phyloP scores from a whole-genome alignment of 2,329 filamentous ascomycete species.

The Talaromyces amestolkiae region DNA sequence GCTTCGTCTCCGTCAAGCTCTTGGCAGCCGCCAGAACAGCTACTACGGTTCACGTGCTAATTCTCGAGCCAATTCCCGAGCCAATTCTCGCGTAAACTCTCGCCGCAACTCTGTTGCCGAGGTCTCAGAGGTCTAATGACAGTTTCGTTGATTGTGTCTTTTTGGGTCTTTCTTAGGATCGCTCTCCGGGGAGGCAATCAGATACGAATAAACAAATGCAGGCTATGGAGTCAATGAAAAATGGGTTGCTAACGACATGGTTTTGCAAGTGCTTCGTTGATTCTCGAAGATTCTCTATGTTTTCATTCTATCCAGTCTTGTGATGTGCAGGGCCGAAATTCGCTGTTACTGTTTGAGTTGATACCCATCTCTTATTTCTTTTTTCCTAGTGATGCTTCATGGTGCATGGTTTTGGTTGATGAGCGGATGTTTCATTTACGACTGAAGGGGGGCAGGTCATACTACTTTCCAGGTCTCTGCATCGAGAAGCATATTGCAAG shows the following conservation, averaged over 20 bases:
- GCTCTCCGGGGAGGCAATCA: background rate
- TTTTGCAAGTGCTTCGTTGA: background rate
- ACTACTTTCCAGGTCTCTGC: background rate
- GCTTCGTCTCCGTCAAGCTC: conserved; percentile 35
- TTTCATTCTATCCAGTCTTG: background rate
- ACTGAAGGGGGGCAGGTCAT: background rate
- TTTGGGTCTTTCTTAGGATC: no score
- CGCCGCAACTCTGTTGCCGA: conserved; percentile 10
- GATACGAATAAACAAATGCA: background rate
- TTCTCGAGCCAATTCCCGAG: conserved; percentile 31
- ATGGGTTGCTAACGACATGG: background rate
- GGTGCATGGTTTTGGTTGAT: background rate
- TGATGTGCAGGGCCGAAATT: background rate
- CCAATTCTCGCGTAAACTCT: conserved; percentile 33
- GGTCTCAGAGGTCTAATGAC: conserved; percentile 11
- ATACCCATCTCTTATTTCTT: conserved; percentile 18
- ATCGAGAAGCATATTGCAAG: conserved; percentile 1
- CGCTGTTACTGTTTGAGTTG: conserved; percentile 9
- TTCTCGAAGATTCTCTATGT: background rate
- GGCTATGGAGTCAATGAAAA: background rate
- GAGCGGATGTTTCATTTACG: conserved; percentile 5
- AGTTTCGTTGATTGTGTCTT: background rate
- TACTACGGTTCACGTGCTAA: conserved; percentile 33
- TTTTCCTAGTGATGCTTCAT: conserved; percentile 6
- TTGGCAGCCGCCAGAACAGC: conserved; percentile 37